Percentiles rank a stretch among this genome's conserved stretches.
Evolutionary conservation across 2,329 filamentous ascomycete genomes (phyloP).

Genomic region (Ilyonectria sp.): DNA sequence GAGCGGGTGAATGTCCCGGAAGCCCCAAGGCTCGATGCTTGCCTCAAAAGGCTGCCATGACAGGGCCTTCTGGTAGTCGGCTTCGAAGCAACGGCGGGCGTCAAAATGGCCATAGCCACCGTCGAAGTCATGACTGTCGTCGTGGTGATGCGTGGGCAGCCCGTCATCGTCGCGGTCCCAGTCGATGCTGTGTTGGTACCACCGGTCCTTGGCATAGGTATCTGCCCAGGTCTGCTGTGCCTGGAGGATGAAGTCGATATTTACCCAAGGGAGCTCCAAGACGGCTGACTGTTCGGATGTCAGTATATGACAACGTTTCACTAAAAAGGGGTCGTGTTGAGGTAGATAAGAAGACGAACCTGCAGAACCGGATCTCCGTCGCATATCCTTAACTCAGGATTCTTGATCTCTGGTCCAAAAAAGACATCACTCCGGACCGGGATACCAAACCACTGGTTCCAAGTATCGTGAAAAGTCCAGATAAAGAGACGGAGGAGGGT

Average conservation of each 20-base stretch:
- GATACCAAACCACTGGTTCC: slow-evolving; percentile 57
- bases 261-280: slow-evolving; percentile 61
- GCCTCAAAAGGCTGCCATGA: slow-evolving; percentile 43
- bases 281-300: slow-evolving; percentile 56
- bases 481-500: slow-evolving; percentile 57
- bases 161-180: slow-evolving; percentile 19
- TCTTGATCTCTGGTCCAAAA: slow-evolving; percentile 30
- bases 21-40: slow-evolving; percentile 40
- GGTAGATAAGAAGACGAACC: slow-evolving; percentile 50
- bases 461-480: slow-evolving; percentile 55
- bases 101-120: slow-evolving; percentile 51
- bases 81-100: slow-evolving; percentile 54
- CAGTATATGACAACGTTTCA: slow-evolving; percentile 11
- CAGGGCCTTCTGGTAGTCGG: slow-evolving; percentile 51
- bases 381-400: slow-evolving; percentile 25
- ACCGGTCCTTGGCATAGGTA: slow-evolving; percentile 52
- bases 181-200: slow-evolving; percentile 52
- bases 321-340: neutral
- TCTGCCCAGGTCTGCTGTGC: slow-evolving; percentile 65
- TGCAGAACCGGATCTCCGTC: slow-evolving; percentile 61
- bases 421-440: slow-evolving; percentile 30
- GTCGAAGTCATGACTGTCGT: slow-evolving; percentile 35
- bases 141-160: slow-evolving; percentile 24
- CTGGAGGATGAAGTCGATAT: slow-evolving; percentile 62
- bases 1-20: slow-evolving; percentile 56